Evolutionary conservation across 1,284 basidiomycete genomes (phyloP), one percentile per base, ranked within the genome.

Genomic region (Lentinula novae-zelandiae): DNA sequence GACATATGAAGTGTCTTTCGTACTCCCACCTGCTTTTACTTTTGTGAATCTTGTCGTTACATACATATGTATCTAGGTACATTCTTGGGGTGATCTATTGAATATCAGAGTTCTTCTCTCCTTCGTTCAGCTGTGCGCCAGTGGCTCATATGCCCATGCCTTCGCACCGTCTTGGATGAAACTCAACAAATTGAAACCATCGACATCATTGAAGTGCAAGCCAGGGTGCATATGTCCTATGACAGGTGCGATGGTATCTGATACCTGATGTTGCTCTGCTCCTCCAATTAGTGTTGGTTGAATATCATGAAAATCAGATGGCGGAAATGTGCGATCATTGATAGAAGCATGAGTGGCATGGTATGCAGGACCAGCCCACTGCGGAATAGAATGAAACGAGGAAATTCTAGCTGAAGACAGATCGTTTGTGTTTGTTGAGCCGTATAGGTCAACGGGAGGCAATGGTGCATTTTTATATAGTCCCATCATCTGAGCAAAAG

Each of bases 161-260:
- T 66, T 64, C 22, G 67, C 67, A 12, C 68, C 68, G 39, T 62
- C 65, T 48, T 67, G 67, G 5, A 69, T 68, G 38, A 69, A 69
- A n/a, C 58, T 60, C 5, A 63, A 60, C 50, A 67, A 34, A 49
- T 68, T 65, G 54, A 69, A 69, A 0, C 60, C 65, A 40, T 65
- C 62, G 10, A 57, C 56, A 44, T 61, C 54, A 27, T 54, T 52
- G 10, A 58, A 58, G 27, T 48, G 53, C 27, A 53, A 58, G 34
- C 62, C 60, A 4, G 60, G 58, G 34, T 59, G 62, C n/a, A 50
- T 42, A 31, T 42, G 15, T 42, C 53, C 53, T 20, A 33, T 36
- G n/a, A 17, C 50, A 33, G 50, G 13, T 3, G 51, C 36, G 10
- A 20, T 17, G 17, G n/a, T 3, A 38, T 36, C 36, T 10, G n/a